Evolutionary conservation across 179 eudicot genomes (phyloP).

Genomic region (Actinidia polygama): DNA sequence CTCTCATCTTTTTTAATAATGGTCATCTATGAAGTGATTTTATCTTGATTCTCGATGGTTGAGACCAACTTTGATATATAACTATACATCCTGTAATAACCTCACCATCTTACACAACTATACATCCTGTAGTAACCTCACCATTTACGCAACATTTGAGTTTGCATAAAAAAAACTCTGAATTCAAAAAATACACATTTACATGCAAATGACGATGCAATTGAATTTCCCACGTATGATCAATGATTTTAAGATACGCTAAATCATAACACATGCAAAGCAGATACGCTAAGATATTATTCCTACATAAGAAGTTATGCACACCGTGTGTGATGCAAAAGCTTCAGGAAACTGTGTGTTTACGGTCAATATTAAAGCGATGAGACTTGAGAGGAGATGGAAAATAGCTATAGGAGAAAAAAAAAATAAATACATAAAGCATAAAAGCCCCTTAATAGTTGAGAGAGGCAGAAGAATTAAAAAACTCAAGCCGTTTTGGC

Average conservation of each 20-base stretch:
- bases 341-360: too few species aligned
- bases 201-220: constrained; percentile 17
- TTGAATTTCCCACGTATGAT: constrained; percentile 18
- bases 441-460: too few species aligned
- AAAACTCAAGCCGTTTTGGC: too few species aligned
- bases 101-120: background rate
- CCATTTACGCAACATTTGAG: background rate
- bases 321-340: too few species aligned
- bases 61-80: background rate
- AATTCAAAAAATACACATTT: background rate
- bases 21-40: background rate
- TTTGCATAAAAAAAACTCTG: background rate
- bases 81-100: background rate
- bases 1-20: background rate
- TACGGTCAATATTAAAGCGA: too few species aligned
- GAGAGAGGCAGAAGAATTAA: too few species aligned
- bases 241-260: constrained; percentile 9
- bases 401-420: too few species aligned
- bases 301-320: too few species aligned
- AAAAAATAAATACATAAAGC: too few species aligned
- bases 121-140: background rate
- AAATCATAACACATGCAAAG: too few species aligned
- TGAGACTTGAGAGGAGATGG: too few species aligned
- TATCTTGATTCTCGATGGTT: background rate
- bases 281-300: too few species aligned